These are phyloP conservation scores for Scutellaria barbata DNA, from an alignment of 257 asterid species.

Conservation along the genomic window DNA sequence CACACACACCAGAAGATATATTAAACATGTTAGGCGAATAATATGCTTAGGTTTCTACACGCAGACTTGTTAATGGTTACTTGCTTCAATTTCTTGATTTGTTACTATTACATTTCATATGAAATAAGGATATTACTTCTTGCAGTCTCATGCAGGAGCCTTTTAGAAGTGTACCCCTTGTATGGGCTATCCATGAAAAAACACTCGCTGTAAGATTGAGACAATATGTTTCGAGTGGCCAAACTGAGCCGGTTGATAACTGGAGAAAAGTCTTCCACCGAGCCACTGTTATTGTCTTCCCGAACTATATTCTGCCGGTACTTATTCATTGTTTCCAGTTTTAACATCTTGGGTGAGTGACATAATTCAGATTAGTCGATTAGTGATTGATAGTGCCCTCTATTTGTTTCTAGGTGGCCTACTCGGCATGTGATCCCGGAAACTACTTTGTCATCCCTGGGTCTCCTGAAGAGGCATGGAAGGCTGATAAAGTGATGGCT, in stretches of 20 bases:
- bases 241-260: constrained; percentile 51
- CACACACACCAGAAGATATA: too few relatives aligned
- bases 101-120: constrained; percentile 21
- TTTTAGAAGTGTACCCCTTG: constrained; percentile 67
- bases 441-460: constrained; percentile 87
- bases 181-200: constrained; percentile 90
- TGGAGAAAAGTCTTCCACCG: constrained; percentile 82
- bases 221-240: constrained; percentile 56
- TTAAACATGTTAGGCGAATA: too few relatives aligned
- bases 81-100: background rate
- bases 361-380: background rate
- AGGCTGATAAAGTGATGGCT: constrained; percentile 48
- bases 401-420: constrained; percentile 59
- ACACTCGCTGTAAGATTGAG: constrained; percentile 62
- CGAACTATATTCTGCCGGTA: constrained; percentile 83
- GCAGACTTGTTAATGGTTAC: background rate
- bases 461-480: constrained; percentile 66
- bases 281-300: constrained; percentile 81
- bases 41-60: too few relatives aligned
- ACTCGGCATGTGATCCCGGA: constrained; percentile 75
- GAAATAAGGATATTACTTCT: constrained; percentile 53
- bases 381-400: constrained; percentile 13
- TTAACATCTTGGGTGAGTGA: background rate
- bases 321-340: constrained; percentile 3
- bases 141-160: constrained; percentile 95